Evolutionary conservation across 2,329 filamentous ascomycete genomes (phyloP).

Genomic region (Exophiala xenobiotica): DNA sequence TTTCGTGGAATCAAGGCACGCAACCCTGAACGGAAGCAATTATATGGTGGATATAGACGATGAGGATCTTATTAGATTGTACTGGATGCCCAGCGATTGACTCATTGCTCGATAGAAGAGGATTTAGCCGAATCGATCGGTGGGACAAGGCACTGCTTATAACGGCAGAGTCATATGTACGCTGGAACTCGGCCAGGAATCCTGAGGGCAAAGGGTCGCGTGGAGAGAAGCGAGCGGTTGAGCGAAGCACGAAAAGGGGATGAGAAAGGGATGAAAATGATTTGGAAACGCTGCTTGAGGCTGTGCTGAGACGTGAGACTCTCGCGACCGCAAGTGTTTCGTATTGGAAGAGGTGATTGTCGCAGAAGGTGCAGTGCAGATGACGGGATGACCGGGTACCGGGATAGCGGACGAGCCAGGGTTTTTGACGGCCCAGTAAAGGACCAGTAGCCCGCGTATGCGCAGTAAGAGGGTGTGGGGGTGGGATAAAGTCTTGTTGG

Average conservation of each 20-base stretch:
- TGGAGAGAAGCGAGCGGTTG: not conserved
- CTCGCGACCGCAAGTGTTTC: slow-evolving; percentile 8
- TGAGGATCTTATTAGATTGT: not conserved
- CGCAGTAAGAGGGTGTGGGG: no score
- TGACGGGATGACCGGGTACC: slow-evolving; percentile 6
- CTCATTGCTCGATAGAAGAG: not conserved
- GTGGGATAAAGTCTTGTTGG: no score
- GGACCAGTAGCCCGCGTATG: no score
- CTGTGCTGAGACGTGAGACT: slow-evolving; percentile 1
- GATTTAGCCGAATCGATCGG: not conserved
- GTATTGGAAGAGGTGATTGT: slow-evolving; percentile 4
- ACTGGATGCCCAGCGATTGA: not conserved
- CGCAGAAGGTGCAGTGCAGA: not conserved
- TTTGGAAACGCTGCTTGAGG: slow-evolving; percentile 10
- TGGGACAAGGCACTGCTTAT: not conserved
- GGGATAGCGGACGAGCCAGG: no score
- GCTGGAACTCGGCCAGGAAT: not conserved
- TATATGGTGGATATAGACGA: not conserved
- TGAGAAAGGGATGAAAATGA: not conserved
- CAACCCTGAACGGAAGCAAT: not conserved
- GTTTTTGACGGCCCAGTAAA: no score
- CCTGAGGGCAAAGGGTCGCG: not conserved
- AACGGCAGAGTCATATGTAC: not conserved
- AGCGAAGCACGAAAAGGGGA: not conserved
- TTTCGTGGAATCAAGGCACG: not conserved